These are phyloP conservation scores for Thinopyrum obtusiflorum DNA, from an alignment of 202 grass and related monocot species.

Conservation along the genomic window DNA sequence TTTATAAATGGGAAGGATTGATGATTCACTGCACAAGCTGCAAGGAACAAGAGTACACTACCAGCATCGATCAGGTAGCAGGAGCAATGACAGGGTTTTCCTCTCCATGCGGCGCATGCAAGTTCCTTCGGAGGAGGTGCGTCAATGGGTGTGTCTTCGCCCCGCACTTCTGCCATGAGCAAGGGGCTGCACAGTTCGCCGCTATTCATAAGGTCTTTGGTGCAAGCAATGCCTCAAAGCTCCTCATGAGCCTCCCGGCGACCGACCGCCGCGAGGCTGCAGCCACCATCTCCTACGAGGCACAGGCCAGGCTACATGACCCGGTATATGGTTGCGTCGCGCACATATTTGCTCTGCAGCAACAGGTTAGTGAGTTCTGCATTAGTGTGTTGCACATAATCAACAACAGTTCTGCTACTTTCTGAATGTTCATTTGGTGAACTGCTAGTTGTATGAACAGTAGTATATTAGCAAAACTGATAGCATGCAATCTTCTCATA, in stretches of 20 bases:
- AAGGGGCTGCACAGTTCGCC: conserved; percentile 67
- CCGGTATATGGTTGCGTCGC: conserved; percentile 81
- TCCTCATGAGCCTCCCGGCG: conserved; percentile 63
- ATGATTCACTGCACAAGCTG: conserved; percentile 44
- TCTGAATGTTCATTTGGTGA: too few species aligned
- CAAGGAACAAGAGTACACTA: conserved; percentile 46
- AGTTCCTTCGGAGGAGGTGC: conserved; percentile 87
- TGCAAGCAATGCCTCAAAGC: conserved; percentile 79
- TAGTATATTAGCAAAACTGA: background rate
- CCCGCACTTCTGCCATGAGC: conserved; percentile 87
- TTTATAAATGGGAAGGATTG: conserved; percentile 49
- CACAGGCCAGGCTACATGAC: conserved; percentile 68
- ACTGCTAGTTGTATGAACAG: too few species aligned
- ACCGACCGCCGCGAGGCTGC: conserved; percentile 67
- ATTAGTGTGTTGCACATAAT: too few species aligned
- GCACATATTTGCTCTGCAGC: conserved; percentile 84
- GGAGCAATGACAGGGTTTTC: conserved; percentile 61
- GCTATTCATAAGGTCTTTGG: conserved; percentile 89
- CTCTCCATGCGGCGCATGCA: conserved; percentile 88
- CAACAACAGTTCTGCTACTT: background rate
- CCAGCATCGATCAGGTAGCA: conserved; percentile 30
- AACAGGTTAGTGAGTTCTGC: conserved; percentile 57
- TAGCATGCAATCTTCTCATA: conserved; percentile 8
- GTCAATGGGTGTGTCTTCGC: conserved; percentile 64
- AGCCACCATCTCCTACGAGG: conserved; percentile 81